Evolutionary conservation across 805 yeast genomes (phyloP).

Genomic region (Alloascoidea africana): DNA sequence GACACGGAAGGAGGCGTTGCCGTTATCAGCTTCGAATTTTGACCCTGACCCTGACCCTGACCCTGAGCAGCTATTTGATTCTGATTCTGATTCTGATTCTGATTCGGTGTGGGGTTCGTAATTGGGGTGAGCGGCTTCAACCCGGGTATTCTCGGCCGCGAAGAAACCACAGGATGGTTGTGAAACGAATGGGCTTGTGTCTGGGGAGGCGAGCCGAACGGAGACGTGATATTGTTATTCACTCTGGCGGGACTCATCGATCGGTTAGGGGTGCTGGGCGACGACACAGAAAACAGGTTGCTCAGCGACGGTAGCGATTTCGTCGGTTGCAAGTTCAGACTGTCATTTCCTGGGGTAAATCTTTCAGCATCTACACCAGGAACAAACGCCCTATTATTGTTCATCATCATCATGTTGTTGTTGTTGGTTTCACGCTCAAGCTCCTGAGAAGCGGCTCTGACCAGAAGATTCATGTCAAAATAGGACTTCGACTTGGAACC

Average conservation of each 20-base stretch:
- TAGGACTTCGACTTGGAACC: slow-evolving; percentile 10
- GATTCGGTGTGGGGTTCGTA: neutral
- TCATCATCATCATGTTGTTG: neutral
- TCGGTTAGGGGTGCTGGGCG: neutral
- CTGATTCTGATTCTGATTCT: neutral
- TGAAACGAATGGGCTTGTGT: no score
- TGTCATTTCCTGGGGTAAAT: neutral
- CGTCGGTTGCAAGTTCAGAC: neutral
- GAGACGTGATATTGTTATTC: neutral
- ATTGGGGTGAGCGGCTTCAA: slow-evolving; percentile 1
- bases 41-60: slow-evolving; percentile 10
- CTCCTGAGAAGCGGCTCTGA: slow-evolving; percentile 28
- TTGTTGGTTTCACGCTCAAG: slow-evolving; percentile 17
- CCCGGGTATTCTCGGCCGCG: neutral
- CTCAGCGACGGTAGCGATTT: neutral
- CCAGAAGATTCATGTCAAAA: slow-evolving; percentile 24
- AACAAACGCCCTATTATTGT: neutral
- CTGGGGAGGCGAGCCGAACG: no score
- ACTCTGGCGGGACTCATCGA: neutral
- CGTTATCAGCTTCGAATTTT: slow-evolving; percentile 8
- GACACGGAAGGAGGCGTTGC: slow-evolving; percentile 13
- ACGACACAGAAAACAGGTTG: neutral
- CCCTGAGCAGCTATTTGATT: slow-evolving; percentile 5
- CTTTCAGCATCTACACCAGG: neutral
- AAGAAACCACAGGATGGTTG: neutral